Evolutionary conservation across 2,329 filamentous ascomycete species (phyloP), one percentile per base, ranked within the genome.

Genomic region (Hysterium pulicare): DNA sequence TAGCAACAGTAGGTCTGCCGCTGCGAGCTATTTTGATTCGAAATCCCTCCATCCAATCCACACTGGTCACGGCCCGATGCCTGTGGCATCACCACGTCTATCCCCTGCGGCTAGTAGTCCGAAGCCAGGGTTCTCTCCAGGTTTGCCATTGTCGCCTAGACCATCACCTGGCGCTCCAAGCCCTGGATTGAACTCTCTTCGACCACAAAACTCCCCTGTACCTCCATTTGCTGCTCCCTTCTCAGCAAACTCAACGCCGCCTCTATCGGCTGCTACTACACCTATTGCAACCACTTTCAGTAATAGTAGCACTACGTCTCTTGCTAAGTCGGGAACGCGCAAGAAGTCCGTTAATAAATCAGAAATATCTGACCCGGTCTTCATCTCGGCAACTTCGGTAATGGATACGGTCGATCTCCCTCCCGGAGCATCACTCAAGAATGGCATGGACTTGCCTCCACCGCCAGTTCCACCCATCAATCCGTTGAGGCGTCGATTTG

Each of bases 401-500:
- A 72, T 82, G 21, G 78, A 81, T 34, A 76, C 76, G 0, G 70
- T 82, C 26, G 76, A 75, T 26, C 69, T 83, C 9, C 78, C 79
- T 11, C 57, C 72, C n/a, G 76, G 76, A 21, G 74, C 76, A 2
- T 76, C 73, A 4, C 65, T 79, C 26, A 73, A 67, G 61, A 80
- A 78, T 43, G 77, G 76, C 36, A 71, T 69, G 50, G 57, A 61
- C 16, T 21, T 48, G 6, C 48, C 55, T 5, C 62, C 70, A 2
- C 77, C 78, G 9, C 77, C 79, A 2, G 61, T 82, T 5, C 78
- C 79, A 21, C 74, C 77, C 0, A 78, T 81, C 71, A 82, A 82
- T 54, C 78, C 79, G 1, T 74, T 76, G 44, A 71, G 80, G 33
- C 72, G 77, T 40, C 74, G 75, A 11, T 75, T 69, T 42, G 65